These are phyloP conservation scores for Chrysoporthe austroafricana DNA, from an alignment of 2,329 filamentous ascomycete species.

Conservation along the genomic window DNA sequence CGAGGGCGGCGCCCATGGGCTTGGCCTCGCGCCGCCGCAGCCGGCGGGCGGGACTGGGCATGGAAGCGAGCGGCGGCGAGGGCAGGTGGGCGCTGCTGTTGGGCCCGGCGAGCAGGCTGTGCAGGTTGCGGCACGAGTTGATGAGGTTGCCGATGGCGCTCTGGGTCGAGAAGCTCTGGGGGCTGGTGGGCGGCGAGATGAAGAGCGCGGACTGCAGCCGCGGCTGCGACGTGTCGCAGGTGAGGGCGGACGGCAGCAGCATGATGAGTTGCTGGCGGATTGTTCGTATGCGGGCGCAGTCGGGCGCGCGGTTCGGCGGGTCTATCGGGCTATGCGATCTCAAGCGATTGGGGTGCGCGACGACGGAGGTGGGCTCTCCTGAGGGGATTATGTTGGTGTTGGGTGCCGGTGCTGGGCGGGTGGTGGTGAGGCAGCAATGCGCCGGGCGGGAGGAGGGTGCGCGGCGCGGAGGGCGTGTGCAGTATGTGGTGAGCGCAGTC, in stretches of 20 bases:
- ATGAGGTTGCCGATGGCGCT: conserved; percentile 59
- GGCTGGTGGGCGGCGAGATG: conserved; percentile 63
- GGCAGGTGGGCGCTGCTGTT: conserved; percentile 45
- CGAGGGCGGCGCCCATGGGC: conserved; percentile 31
- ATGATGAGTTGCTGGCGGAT: conserved; percentile 40
- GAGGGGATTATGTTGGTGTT: background rate
- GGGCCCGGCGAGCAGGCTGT: conserved; percentile 56
- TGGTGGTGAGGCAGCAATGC: conserved; percentile 18
- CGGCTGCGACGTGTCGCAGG: conserved; percentile 59
- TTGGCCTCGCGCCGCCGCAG: conserved; percentile 52
- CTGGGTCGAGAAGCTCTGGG: conserved; percentile 51
- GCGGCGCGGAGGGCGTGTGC: conserved; percentile 11
- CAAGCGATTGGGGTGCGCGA: too few species aligned
- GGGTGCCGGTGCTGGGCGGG: background rate
- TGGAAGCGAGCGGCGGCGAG: conserved; percentile 59
- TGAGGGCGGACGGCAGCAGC: conserved; percentile 62
- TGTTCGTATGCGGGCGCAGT: too few species aligned
- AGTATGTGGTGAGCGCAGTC: conserved; percentile 13
- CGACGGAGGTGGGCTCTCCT: too few species aligned
- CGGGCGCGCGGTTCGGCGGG: too few species aligned
- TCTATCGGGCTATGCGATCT: too few species aligned
- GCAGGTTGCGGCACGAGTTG: conserved; percentile 63
- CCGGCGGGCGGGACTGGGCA: conserved; percentile 52
- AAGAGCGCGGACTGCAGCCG: conserved; percentile 55
- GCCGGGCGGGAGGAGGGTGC: conserved; percentile 26